Percentiles rank a stretch among this genome's conserved stretches.
phyloP scores from a whole-genome alignment of 169 alveolate species.

The Cryptosporidium bovis region DNA sequence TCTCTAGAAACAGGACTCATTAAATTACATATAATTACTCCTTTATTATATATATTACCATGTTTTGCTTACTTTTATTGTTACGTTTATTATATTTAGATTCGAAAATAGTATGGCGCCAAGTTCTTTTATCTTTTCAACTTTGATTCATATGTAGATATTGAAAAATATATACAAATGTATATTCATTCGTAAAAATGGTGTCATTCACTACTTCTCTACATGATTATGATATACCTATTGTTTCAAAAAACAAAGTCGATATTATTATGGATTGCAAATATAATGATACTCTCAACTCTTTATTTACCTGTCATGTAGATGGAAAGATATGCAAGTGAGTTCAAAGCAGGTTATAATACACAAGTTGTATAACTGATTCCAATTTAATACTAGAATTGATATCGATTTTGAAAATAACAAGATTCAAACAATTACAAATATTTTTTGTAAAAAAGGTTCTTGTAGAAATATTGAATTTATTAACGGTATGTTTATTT shows the following conservation, averaged over 20 bases:
- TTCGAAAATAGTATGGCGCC: too few species aligned
- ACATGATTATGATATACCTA: background rate
- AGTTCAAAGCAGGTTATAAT: background rate
- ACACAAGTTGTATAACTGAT: background rate
- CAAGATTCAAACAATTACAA: slow-evolving; percentile 10
- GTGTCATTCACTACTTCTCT: slow-evolving; percentile 27
- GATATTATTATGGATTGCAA: slow-evolving; percentile 64
- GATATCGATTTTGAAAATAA: slow-evolving; percentile 26
- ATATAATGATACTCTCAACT: slow-evolving; percentile 8
- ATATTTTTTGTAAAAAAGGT: slow-evolving; percentile 38
- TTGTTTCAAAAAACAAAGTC: background rate
- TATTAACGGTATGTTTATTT: slow-evolving; percentile 29
- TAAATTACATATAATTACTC: too few species aligned
- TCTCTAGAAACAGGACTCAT: too few species aligned
- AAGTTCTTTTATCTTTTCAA: too few species aligned
- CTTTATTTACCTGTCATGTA: slow-evolving; percentile 50
- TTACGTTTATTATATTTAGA: too few species aligned
- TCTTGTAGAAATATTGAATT: slow-evolving; percentile 68
- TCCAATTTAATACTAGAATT: slow-evolving; percentile 19
- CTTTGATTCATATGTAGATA: too few species aligned
- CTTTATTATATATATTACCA: too few species aligned
- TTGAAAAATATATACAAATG: too few species aligned
- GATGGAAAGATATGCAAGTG: slow-evolving; percentile 42
- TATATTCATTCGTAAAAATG: background rate
- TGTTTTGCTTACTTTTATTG: too few species aligned